These are phyloP conservation scores for Camillea tinctor DNA, from an alignment of 2,329 filamentous ascomycete genomes.

Conservation along the genomic window DNA sequence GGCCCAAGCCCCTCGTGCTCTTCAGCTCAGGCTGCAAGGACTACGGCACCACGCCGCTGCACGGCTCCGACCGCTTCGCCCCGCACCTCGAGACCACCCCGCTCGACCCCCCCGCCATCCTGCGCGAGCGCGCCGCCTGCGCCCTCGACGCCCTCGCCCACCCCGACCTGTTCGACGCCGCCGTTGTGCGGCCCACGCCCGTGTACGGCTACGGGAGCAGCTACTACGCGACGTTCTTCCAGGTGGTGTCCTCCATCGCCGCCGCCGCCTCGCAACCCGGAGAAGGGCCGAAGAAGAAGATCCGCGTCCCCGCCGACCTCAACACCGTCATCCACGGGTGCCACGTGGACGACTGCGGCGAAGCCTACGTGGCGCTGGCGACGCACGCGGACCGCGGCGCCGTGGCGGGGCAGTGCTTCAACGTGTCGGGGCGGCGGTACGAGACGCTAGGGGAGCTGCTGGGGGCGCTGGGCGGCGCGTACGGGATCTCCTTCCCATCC, in stretches of 20 bases:
- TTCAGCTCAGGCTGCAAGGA: conserved; percentile 51
- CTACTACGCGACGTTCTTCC: conserved; percentile 42
- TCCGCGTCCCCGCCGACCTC: conserved; percentile 35
- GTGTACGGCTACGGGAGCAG: conserved; percentile 46
- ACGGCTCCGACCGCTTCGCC: conserved; percentile 34
- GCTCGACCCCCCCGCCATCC: conserved; percentile 29
- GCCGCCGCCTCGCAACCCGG: conserved; percentile 1
- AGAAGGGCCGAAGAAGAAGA: conserved; percentile 10
- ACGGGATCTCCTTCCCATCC: conserved; percentile 25
- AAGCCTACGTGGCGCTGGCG: conserved; percentile 47
- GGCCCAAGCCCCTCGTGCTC: conserved; percentile 40
- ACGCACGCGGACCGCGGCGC: conserved; percentile 30
- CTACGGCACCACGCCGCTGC: conserved; percentile 39
- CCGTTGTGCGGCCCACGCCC: conserved; percentile 45
- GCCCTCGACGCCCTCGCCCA: conserved; percentile 39
- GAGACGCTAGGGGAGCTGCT: conserved; percentile 43
- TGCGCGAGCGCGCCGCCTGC: conserved; percentile 33
- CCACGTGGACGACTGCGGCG: conserved; percentile 50
- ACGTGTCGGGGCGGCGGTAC: conserved; percentile 44
- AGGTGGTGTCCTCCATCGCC: conserved; percentile 28
- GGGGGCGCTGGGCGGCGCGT: conserved; percentile 39
- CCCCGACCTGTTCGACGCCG: conserved; percentile 40
- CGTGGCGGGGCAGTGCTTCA: conserved; percentile 42
- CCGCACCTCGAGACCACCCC: conserved; percentile 45
- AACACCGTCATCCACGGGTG: conserved; percentile 44